These are phyloP conservation scores for Hypoxylon lenormandii DNA, from an alignment of 495 filamentous ascomycete genomes.

Conservation along the genomic window DNA sequence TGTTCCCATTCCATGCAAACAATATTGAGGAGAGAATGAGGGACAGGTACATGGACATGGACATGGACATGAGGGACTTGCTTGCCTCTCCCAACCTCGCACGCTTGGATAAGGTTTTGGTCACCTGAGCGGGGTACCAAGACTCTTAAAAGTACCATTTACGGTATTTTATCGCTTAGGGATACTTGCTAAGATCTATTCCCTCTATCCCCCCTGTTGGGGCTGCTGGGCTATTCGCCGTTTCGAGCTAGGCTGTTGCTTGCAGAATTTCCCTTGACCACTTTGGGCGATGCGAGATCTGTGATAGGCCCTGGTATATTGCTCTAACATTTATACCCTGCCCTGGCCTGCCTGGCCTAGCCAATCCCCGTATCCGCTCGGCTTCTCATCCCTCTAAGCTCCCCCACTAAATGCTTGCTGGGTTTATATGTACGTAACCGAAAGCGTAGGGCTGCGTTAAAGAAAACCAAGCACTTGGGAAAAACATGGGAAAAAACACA, in stretches of 20 bases:
- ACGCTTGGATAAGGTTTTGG: slow-evolving; percentile 31
- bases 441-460: slow-evolving; percentile 46
- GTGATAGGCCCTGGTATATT: slow-evolving; percentile 25
- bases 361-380: slow-evolving; percentile 23
- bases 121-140: slow-evolving; percentile 37
- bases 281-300: slow-evolving; percentile 26
- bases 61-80: neutral
- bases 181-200: slow-evolving; percentile 15
- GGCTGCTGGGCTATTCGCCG: slow-evolving; percentile 19
- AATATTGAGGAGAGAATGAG: too few species aligned
- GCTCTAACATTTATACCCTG: neutral
- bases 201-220: slow-evolving; percentile 8
- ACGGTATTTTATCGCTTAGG: slow-evolving; percentile 12
- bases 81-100: slow-evolving; percentile 8
- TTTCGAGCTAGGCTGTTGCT: slow-evolving; percentile 30
- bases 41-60: too few species aligned
- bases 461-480: slow-evolving; percentile 34
- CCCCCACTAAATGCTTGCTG: slow-evolving; percentile 22
- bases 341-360: slow-evolving; percentile 1
- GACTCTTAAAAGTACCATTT: slow-evolving; percentile 13
- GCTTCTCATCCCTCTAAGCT: slow-evolving; percentile 11
- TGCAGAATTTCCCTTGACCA: slow-evolving; percentile 36
- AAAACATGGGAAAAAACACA: neutral
- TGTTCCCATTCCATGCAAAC: slow-evolving; percentile 8
- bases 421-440: slow-evolving; percentile 39